Conservation (phyloP, 352 stramenopile genomes). For the Phytophthora meadii region DNA sequence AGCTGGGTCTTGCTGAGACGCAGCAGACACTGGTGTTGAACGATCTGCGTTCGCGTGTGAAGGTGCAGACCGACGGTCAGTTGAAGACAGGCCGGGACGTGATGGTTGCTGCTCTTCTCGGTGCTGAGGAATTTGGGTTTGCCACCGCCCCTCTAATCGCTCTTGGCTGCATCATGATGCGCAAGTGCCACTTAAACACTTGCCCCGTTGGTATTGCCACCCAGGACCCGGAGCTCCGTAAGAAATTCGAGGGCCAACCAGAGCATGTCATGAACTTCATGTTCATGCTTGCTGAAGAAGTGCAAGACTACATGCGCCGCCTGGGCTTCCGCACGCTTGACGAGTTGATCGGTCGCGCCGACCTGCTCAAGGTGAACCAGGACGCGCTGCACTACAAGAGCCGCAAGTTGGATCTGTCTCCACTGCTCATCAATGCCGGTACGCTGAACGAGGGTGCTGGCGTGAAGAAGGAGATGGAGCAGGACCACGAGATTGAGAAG, state of each 20-base stretch:
- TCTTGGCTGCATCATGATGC: conserved; percentile 98
- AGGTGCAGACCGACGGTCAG: conserved; percentile 96
- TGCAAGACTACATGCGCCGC: conserved; percentile 77
- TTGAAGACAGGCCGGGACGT: conserved; percentile 95
- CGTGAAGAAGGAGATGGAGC: conserved; percentile 81
- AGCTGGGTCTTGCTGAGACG: conserved; percentile 96
- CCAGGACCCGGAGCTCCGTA: conserved; percentile 95
- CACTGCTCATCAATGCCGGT: conserved; percentile 92
- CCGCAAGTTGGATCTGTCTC: conserved; percentile 90
- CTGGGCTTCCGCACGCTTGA: conserved; percentile 94
- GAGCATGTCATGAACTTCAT: conserved; percentile 99
- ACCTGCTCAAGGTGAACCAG: conserved; percentile 93
- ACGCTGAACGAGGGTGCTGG: conserved; percentile 92
- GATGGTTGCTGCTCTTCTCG: conserved; percentile 94
- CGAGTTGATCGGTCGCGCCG: conserved; percentile 94
- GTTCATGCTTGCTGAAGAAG: conserved; percentile 96
- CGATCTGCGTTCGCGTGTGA: conserved; percentile 92
- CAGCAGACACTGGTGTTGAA: conserved; percentile 98
- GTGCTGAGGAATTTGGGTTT: conserved; percentile 97
- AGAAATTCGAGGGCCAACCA: conserved; percentile 96
- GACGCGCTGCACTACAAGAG: conserved; percentile 78
- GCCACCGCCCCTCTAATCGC: conserved; percentile 94
- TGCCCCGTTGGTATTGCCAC: conserved; percentile 98
- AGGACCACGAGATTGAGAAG: conserved; percentile 93
- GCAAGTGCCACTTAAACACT: conserved; percentile 97